Conservation (phyloP, 169 alveolate genomes). For the Plasmodium knowlesi region DNA sequence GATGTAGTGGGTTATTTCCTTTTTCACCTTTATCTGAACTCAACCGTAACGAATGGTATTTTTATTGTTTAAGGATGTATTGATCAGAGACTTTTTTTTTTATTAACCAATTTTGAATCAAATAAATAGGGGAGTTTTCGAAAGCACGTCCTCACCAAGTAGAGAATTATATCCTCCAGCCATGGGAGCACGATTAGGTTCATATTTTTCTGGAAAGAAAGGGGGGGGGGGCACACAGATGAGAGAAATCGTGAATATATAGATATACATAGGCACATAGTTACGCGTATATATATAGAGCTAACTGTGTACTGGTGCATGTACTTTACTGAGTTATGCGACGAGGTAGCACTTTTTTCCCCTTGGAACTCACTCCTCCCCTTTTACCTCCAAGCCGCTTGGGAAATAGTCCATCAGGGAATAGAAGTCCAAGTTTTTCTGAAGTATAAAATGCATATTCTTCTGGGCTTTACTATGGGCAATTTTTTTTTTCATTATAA, state of each 20-base stretch:
- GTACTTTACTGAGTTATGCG: neutral
- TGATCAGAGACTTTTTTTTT: neutral
- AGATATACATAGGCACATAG: neutral
- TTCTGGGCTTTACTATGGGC: conserved; percentile 62
- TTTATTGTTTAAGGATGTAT: neutral
- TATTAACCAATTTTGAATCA: neutral
- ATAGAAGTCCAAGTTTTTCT: conserved; percentile 53
- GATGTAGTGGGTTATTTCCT: conserved; percentile 27
- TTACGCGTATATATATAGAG: neutral
- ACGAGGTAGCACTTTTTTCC: neutral
- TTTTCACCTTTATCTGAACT: conserved; percentile 34
- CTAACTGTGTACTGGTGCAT: neutral
- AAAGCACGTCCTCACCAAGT: conserved; percentile 7
- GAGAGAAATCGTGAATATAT: neutral
- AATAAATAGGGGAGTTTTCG: neutral
- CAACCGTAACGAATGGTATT: neutral
- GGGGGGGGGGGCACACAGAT: neutral
- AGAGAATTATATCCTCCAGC: conserved; percentile 28
- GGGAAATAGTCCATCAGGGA: conserved; percentile 16
- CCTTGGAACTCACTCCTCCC: neutral
- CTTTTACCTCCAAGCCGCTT: conserved; percentile 38
- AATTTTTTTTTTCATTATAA: conserved; percentile 56
- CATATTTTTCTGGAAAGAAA: conserved; percentile 16
- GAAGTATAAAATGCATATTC: conserved; percentile 36
- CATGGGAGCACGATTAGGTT: conserved; percentile 34